These are phyloP conservation scores for Prunus kanzakura DNA, from an alignment of 306 rosid genomes.

Conservation along the genomic window DNA sequence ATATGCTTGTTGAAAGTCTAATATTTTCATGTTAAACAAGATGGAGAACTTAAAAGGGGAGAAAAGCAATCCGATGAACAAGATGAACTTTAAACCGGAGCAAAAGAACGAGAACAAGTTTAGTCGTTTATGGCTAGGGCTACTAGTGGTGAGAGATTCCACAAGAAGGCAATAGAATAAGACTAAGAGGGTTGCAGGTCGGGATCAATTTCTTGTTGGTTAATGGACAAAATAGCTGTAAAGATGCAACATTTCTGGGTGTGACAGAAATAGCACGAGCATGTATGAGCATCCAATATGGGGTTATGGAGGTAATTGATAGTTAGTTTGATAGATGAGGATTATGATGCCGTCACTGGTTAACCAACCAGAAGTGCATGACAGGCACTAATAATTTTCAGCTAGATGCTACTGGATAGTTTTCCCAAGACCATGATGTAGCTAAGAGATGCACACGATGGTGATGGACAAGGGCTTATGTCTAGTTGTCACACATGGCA, in stretches of 20 bases:
- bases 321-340: neutral
- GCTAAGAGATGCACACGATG: neutral
- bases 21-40: neutral
- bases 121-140: neutral
- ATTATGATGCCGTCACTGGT: neutral
- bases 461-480: neutral
- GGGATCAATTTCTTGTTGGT: neutral
- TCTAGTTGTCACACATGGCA: neutral
- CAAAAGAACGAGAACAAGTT: neutral
- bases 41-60: no score
- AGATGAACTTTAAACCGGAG: neutral
- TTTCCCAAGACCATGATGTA: neutral
- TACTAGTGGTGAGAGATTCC: neutral
- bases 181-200: neutral
- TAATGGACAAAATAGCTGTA: neutral
- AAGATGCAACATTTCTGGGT: neutral
- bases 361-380: neutral
- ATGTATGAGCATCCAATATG: neutral
- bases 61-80: neutral
- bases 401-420: neutral
- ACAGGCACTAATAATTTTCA: neutral
- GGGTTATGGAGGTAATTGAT: neutral
- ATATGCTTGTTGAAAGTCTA: neutral
- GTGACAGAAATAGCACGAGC: neutral
- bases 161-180: neutral